A percentile compares a stretch with the other conserved stretches of the same genome.
Evolutionary conservation across 2,329 filamentous ascomycete species (phyloP).

Genomic region (Cytospora paraplurivora): DNA sequence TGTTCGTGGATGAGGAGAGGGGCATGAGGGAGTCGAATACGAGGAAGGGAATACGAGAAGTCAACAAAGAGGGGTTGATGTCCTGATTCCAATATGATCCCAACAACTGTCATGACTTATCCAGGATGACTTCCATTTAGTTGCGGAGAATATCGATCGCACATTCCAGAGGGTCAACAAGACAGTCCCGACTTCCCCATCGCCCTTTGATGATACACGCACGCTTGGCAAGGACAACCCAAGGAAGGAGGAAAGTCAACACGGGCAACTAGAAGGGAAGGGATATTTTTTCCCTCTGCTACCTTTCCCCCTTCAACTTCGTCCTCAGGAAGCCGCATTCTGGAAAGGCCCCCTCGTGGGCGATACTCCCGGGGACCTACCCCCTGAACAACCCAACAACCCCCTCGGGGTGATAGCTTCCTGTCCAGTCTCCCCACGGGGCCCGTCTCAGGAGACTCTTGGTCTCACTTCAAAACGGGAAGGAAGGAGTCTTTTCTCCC

Average conservation of each 20-base stretch:
- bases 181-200: not conserved
- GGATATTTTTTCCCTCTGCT: not conserved
- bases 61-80: too few relatives aligned
- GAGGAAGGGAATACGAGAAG: too few relatives aligned
- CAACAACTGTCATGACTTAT: not conserved
- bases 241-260: not conserved
- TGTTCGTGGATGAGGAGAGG: not conserved
- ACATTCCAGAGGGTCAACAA: not conserved
- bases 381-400: not conserved
- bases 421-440: not conserved
- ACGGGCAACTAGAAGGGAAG: not conserved
- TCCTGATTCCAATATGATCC: not conserved
- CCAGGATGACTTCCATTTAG: not conserved
- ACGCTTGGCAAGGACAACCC: not conserved
- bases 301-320: not conserved
- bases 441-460: not conserved
- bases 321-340: not conserved
- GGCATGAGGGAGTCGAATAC: not conserved
- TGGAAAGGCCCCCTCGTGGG: not conserved
- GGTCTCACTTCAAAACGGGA: not conserved
- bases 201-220: not conserved
- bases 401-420: not conserved
- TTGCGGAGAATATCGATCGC: not conserved
- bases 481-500: not conserved
- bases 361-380: not conserved